Conservation (phyloP, 2,329 filamentous ascomycete genomes). For the Sphaerulina vaccinii region DNA sequence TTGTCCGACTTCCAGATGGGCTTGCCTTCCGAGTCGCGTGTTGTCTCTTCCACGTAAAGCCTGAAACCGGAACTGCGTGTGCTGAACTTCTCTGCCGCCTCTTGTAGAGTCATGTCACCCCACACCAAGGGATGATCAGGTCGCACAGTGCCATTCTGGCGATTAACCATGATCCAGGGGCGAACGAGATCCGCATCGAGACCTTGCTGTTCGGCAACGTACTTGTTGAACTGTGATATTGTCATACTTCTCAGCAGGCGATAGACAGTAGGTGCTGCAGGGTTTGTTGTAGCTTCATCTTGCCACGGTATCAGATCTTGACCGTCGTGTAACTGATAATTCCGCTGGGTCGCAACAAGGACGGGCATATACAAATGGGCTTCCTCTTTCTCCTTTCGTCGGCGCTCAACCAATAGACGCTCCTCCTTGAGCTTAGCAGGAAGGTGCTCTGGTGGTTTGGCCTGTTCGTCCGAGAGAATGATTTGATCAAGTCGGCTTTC, state of each 20-base stretch:
- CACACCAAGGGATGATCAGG: constrained; percentile 86
- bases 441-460: constrained; percentile 79
- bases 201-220: constrained; percentile 68
- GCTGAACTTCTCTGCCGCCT: constrained; percentile 66
- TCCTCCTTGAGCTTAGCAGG: constrained; percentile 79
- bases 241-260: constrained; percentile 72
- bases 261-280: constrained; percentile 69
- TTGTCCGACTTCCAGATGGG: constrained; percentile 68
- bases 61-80: constrained; percentile 69
- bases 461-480: constrained; percentile 70
- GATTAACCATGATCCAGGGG: constrained; percentile 96
- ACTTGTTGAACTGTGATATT: constrained; percentile 69
- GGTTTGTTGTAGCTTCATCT: constrained; percentile 57
- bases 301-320: constrained; percentile 72
- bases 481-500: constrained; percentile 82
- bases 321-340: constrained; percentile 76
- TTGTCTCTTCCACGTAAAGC: constrained; percentile 80
- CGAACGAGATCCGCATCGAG: constrained; percentile 70
- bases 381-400: constrained; percentile 86
- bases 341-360: constrained; percentile 75
- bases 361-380: constrained; percentile 89
- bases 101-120: constrained; percentile 63
- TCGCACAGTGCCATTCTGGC: constrained; percentile 93
- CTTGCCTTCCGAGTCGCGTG: constrained; percentile 67
- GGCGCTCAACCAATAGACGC: constrained; percentile 69